phyloP scores from a whole-genome alignment of 306 rosid species.

The Coriaria nepalensis region DNA sequence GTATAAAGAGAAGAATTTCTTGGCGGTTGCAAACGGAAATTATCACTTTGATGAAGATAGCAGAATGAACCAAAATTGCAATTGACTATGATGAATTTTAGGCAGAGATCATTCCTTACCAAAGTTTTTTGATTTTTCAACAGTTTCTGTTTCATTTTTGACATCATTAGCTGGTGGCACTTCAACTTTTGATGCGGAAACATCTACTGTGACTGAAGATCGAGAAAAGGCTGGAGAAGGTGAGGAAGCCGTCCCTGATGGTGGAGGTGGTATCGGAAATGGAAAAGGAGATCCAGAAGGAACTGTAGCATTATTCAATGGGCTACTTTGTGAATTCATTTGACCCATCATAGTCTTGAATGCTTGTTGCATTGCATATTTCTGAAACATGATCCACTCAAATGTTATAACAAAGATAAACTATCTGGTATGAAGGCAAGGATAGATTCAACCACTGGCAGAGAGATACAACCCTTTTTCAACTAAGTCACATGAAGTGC shows the following conservation, averaged over 20 bases:
- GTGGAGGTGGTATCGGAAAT: slow-evolving; percentile 39
- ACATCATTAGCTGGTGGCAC: slow-evolving; percentile 28
- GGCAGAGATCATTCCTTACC: slow-evolving; percentile 35
- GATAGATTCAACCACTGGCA: background rate
- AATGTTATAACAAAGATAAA: background rate
- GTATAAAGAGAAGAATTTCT: background rate
- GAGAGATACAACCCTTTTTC: background rate
- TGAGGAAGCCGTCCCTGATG: slow-evolving; percentile 35
- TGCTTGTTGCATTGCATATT: slow-evolving; percentile 99
- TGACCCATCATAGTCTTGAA: slow-evolving; percentile 90
- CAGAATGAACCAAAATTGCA: background rate
- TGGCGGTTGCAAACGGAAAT: background rate
- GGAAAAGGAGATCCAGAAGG: slow-evolving; percentile 76
- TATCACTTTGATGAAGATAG: background rate
- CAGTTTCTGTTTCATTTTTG: slow-evolving; percentile 29
- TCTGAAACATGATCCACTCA: slow-evolving; percentile 30
- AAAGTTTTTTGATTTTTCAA: slow-evolving; percentile 36
- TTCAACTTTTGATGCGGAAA: slow-evolving; percentile 53
- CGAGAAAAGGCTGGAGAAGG: slow-evolving; percentile 35
- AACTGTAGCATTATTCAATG: slow-evolving; percentile 37
- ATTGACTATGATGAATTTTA: background rate
- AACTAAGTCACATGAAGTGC: no score
- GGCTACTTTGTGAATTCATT: slow-evolving; percentile 64
- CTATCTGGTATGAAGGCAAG: background rate
- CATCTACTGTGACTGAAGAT: slow-evolving; percentile 53